Evolutionary conservation across 2,329 filamentous ascomycete genomes (phyloP), one percentile per base, ranked within the genome.

Genomic region (Fusarium sp.): DNA sequence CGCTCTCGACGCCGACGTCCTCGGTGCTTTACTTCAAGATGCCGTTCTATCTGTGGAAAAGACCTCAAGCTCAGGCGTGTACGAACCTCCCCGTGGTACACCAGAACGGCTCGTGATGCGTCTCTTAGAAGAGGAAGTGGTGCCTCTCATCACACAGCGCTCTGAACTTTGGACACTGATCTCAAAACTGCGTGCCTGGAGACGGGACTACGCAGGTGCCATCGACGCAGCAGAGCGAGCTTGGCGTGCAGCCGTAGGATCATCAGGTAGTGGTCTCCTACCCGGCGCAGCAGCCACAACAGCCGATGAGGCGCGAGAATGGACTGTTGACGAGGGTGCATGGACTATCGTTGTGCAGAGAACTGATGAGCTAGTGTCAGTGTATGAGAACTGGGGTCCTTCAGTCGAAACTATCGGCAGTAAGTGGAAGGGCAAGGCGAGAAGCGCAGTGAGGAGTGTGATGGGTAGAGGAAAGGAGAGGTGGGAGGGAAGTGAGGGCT

Each of bases 401-500:
- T 85, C 87, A 69, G 84, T 89, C 21, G 88, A 90, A 66, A 76
- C 88, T 29, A 89, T 98, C 4, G 93, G 93, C 4, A 87, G 86
- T 61, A 91, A 90, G 74, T 99, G 96, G 96, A 92, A 88, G 78
- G 92, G 92, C 68, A 98, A 97, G 86, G 93, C 93, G 1, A 86
- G 93, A 73, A 97, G 89, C 77, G 94, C 94, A 13, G 85, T 97
- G 4, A 85, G 94, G 55, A 93, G 92, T 52, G 91, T 98, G 9
- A 86, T 97, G 85, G 92, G 93, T 0, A 92, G 92, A 76, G 94
- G 88, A 0, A 94, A 89, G 81, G 92, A 93, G 74, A 86, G 80
- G 15, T 98, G 94, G 93, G 94, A 97, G 80, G 93, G 88, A 13
- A 92, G 84, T 29, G 82, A 85, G 39, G 91, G 88, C 28, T 96